Conservation (phyloP, 2,329 filamentous ascomycete species). For the Pyricularia sp. region DNA sequence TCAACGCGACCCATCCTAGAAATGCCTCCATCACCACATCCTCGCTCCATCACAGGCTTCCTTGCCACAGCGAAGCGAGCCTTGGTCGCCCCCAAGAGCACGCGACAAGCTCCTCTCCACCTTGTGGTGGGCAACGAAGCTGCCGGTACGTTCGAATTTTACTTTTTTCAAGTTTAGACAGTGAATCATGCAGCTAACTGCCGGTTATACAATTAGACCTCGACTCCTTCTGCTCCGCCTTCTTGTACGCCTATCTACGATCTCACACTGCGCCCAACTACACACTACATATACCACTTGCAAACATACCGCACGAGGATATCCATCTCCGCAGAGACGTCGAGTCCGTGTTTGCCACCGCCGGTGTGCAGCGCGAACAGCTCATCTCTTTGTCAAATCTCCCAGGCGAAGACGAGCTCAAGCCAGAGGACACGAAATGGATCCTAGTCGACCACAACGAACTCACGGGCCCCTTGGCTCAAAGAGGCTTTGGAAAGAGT, state of each 20-base stretch:
- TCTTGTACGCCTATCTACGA: slow-evolving; percentile 66
- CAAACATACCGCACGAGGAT: slow-evolving; percentile 60
- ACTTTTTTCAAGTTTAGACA: background rate
- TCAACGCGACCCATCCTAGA: background rate
- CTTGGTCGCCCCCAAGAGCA: slow-evolving; percentile 31
- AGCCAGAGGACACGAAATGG: slow-evolving; percentile 53
- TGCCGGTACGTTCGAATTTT: slow-evolving; percentile 36
- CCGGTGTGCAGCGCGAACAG: slow-evolving; percentile 48
- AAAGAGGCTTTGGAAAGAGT: slow-evolving; percentile 27
- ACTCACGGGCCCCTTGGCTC: slow-evolving; percentile 52
- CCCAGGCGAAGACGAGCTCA: slow-evolving; percentile 26
- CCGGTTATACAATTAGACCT: slow-evolving; percentile 47
- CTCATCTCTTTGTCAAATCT: slow-evolving; percentile 54
- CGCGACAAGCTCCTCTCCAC: slow-evolving; percentile 38
- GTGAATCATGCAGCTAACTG: background rate
- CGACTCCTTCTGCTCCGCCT: slow-evolving; percentile 67
- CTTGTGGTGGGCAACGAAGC: slow-evolving; percentile 62
- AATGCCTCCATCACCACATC: slow-evolving; percentile 3
- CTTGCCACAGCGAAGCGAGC: slow-evolving; percentile 38
- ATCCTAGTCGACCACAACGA: slow-evolving; percentile 74
- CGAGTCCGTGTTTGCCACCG: slow-evolving; percentile 50
- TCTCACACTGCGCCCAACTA: slow-evolving; percentile 44
- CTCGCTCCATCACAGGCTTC: slow-evolving; percentile 38
- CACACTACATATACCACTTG: slow-evolving; percentile 59
- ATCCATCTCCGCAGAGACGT: slow-evolving; percentile 67